These are phyloP conservation scores for Pestalotiopsis fici DNA, from an alignment of 2,329 filamentous ascomycete species.

Conservation along the genomic window DNA sequence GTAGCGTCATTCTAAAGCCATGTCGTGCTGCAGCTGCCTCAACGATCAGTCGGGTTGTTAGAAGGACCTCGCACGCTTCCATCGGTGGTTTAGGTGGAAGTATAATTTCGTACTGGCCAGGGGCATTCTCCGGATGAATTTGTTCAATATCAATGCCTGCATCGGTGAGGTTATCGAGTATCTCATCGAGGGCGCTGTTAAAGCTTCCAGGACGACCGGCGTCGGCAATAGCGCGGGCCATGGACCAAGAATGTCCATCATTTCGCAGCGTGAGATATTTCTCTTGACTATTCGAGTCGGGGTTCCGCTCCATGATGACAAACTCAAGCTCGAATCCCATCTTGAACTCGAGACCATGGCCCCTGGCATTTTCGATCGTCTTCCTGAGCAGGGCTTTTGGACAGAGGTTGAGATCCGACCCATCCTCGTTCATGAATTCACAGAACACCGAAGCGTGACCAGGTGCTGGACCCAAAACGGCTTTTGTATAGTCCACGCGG, in stretches of 20 bases:
- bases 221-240: constrained; percentile 63
- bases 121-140: constrained; percentile 73
- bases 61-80: constrained; percentile 69
- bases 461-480: constrained; percentile 59
- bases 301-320: constrained; percentile 60
- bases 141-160: constrained; percentile 70
- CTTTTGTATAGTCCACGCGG: constrained; percentile 64
- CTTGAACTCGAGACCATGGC: constrained; percentile 58
- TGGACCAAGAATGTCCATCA: constrained; percentile 71
- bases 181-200: constrained; percentile 63
- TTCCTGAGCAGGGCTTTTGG: constrained; percentile 64
- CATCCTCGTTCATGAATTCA: constrained; percentile 62
- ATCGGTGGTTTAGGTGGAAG: constrained; percentile 65
- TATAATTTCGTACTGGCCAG: constrained; percentile 78
- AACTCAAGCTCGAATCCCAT: constrained; percentile 85
- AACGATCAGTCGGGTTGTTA: constrained; percentile 72
- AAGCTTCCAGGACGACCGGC: constrained; percentile 42
- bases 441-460: constrained; percentile 67
- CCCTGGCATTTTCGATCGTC: constrained; percentile 51
- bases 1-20: constrained; percentile 68
- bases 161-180: constrained; percentile 58
- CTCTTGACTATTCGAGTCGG: constrained; percentile 24
- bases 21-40: constrained; percentile 62
- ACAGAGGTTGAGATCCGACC: constrained; percentile 54
- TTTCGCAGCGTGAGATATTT: constrained; percentile 48